Percentiles rank a stretch among this genome's conserved stretches.
Evolutionary conservation across 352 stramenopile species (phyloP).

Genomic region (Pythium plurisporium): DNA sequence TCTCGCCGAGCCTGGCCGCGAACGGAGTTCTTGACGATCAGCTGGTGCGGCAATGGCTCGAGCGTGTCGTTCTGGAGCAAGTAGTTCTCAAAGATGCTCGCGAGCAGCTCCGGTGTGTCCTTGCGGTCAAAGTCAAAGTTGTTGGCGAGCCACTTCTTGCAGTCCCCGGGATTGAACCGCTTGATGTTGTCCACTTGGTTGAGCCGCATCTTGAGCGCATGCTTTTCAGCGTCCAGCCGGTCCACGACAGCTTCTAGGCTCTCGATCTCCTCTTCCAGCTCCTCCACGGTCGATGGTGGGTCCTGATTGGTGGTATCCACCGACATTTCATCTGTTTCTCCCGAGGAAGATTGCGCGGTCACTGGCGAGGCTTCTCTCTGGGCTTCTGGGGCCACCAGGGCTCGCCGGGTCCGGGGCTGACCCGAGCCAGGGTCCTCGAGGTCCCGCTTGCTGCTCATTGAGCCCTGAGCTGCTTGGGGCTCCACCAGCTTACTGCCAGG

Average conservation of each 20-base stretch:
- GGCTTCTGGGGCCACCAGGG: neutral
- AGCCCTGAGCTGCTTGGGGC: neutral
- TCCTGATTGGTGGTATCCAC: constrained; percentile 14
- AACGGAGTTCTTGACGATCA: constrained; percentile 50
- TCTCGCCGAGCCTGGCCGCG: constrained; percentile 27
- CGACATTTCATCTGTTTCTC: constrained; percentile 11
- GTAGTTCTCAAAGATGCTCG: constrained; percentile 50
- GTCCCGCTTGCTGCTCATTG: constrained; percentile 15
- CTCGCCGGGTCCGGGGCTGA: neutral
- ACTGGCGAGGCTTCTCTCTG: constrained; percentile 2
- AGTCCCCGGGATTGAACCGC: constrained; percentile 36
- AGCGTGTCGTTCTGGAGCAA: constrained; percentile 42
- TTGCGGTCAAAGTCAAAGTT: constrained; percentile 62
- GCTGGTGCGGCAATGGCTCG: constrained; percentile 42
- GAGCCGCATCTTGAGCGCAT: constrained; percentile 43
- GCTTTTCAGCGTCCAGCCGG: constrained; percentile 39
- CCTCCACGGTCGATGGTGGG: constrained; percentile 5
- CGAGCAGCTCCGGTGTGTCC: constrained; percentile 41
- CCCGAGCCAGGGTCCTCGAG: constrained; percentile 4
- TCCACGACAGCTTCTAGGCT: constrained; percentile 36
- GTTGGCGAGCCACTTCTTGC: constrained; percentile 42
- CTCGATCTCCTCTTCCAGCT: constrained; percentile 40
- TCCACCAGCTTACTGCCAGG: too few relatives aligned
- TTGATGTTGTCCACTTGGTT: constrained; percentile 37
- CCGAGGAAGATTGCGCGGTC: neutral